Evolutionary conservation across 2,329 filamentous ascomycete species (phyloP).

Genomic region (Trichoderma arundinaceum): DNA sequence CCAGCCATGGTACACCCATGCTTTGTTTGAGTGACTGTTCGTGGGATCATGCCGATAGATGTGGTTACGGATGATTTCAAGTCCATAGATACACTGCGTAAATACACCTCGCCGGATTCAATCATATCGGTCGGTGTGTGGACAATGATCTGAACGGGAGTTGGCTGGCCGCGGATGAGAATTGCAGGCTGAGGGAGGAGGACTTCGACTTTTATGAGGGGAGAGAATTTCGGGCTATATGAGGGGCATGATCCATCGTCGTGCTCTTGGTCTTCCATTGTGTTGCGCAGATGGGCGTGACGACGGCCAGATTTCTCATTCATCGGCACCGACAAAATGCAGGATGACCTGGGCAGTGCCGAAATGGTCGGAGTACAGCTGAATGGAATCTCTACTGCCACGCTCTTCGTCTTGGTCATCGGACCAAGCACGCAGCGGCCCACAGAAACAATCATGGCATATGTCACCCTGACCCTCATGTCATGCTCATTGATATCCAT

Average conservation of each 20-base stretch:
- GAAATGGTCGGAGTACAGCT: not conserved
- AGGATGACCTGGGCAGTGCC: constrained; percentile 10
- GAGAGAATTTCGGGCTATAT: constrained; percentile 1
- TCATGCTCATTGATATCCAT: not conserved
- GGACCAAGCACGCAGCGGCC: constrained; percentile 14
- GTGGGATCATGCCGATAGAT: not conserved
- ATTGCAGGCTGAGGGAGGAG: constrained; percentile 17
- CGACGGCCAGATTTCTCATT: not conserved
- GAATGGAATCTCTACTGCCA: not conserved
- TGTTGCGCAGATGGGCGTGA: not conserved
- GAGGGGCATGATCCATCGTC: constrained; percentile 11
- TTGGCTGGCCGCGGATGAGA: constrained; percentile 19
- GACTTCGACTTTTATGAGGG: constrained; percentile 13
- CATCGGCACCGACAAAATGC: constrained; percentile 12
- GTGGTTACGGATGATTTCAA: not conserved
- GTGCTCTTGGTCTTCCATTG: constrained; percentile 1
- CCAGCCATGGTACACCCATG: constrained; percentile 25
- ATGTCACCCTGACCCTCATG: constrained; percentile 10
- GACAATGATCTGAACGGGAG: constrained; percentile 8
- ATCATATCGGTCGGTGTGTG: constrained; percentile 21
- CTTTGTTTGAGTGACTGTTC: constrained; percentile 3
- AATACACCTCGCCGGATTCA: constrained; percentile 9
- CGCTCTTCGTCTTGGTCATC: constrained; percentile 21
- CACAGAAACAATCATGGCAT: constrained; percentile 3
- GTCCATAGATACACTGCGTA: constrained; percentile 14